Conservation (phyloP, 208 protist species). For the Leishmania tarentolae region DNA sequence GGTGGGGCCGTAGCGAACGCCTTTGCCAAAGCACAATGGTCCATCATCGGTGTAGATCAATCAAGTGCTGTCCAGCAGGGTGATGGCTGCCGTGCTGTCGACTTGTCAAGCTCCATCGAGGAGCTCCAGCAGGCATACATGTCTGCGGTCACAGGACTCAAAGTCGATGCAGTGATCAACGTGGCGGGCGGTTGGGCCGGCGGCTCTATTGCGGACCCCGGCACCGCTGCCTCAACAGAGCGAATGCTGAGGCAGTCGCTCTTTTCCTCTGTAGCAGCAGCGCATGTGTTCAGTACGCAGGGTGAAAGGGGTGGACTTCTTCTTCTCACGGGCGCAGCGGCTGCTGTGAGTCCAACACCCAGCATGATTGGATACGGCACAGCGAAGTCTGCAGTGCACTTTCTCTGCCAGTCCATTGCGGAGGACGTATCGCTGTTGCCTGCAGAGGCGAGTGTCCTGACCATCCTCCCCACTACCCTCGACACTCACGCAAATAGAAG, state of each 20-base stretch:
- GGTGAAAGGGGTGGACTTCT: constrained; percentile 47
- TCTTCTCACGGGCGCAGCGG: constrained; percentile 59
- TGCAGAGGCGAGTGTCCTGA: constrained; percentile 41
- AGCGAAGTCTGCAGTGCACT: constrained; percentile 87
- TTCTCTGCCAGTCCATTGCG: constrained; percentile 64
- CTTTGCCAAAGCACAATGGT: constrained; percentile 31
- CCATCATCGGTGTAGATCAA: constrained; percentile 22
- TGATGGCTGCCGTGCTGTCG: constrained; percentile 18
- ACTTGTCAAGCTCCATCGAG: constrained; percentile 30
- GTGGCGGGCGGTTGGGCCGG: constrained; percentile 80
- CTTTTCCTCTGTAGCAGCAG: constrained; percentile 65
- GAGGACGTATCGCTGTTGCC: constrained; percentile 42
- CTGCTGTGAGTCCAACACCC: constrained; percentile 41
- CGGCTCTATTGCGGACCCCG: constrained; percentile 37
- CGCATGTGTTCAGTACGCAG: constrained; percentile 53
- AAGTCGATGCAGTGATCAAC: constrained; percentile 76
- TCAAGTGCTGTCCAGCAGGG: background rate
- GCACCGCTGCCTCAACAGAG: constrained; percentile 43
- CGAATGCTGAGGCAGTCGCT: constrained; percentile 79
- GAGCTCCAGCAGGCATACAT: constrained; percentile 36
- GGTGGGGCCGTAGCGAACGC: constrained; percentile 38
- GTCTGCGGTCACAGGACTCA: constrained; percentile 9
- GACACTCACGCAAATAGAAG: constrained; percentile 71
- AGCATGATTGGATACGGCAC: constrained; percentile 87
- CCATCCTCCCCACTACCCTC: constrained; percentile 69